Base-by-base conservation (phyloP, 1,284 basidiomycete genomes). In the Caloboletus firmus region DNA sequence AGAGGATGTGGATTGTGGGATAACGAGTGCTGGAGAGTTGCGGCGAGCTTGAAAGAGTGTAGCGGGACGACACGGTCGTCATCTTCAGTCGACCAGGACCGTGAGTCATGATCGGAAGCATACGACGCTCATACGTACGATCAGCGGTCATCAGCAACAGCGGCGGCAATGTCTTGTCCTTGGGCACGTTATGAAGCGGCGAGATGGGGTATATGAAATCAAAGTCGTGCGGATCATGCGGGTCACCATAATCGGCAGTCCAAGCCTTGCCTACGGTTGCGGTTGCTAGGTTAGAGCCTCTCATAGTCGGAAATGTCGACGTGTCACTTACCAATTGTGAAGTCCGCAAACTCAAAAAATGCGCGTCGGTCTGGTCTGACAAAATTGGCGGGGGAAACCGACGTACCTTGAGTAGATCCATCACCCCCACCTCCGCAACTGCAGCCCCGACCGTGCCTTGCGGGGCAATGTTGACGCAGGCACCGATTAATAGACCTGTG, bases 191-290 rank as follows among this genome's bases (percentile, higher is more conserved):
- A 69, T 93, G 90, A 41, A 92, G 61, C 0, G 91, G 90, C 13
- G 90, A 91, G 57, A 89, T 80, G 1, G 84, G 84, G 64, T 83
- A 78, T 62, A 93, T 89, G 72, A 90, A 92, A 72, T 93, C 91
- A 62, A 93, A 93, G 61, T 89, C 89, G 17, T 85, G 74, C 3
- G 88, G 75, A 53, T 84, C 75, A 59, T 87, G 81, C 5, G 91
- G 88, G 65, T 91, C 76, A n/a, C 91, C 91, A 62, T 87, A 93
- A 70, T 93, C 92, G 20, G 85, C 81, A 2, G 77, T 82, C 93
- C 92, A 95, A 1, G 87, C 87, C 54, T 80, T 79, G 41, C 90
- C 87, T 81, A n/a, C n/a, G n/a, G n/a, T n/a, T n/a, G 55, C 9
- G 45, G 30, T 45, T n/a, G 41, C 49, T 22, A 48, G 42, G 54